Evolutionary conservation across 2,329 filamentous ascomycete genomes (phyloP), one percentile per base, ranked within the genome.

Genomic region (Fusarium xylarioides): DNA sequence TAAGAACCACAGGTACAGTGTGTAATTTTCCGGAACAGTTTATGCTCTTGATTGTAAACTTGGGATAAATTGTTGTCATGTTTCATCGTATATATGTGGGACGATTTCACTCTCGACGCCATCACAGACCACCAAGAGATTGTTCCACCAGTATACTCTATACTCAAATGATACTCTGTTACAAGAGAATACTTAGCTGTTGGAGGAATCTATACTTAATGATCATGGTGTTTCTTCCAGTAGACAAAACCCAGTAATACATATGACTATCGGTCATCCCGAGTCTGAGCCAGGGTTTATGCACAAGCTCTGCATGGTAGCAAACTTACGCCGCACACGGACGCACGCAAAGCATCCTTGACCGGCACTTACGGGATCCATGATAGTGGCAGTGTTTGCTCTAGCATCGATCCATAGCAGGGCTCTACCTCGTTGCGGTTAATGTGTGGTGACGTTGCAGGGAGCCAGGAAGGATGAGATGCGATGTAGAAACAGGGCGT

Each of bases 341-440:
- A 40, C 32, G n/a, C 18, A 56, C 30, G 35, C n/a, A 32, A 34
- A 56, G 43, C 7, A 49, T 35, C 56, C 47, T 57, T 34, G 28
- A 30, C 37, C 34, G 35, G 15, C 30, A 44, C 52, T 53, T 37
- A 28, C 40, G 47, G 43, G 43, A 53, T 46, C 56, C 61, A 56
- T 56, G 66, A 42, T 40, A 55, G 56, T 43, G 57, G 57, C 32
- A 50, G 35, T 42, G 58, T 55, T 30, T 38, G 23, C 28, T 37
- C 26, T 38, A 59, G 28, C 32, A 26, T 55, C 18, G 47, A 49
- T 50, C 63, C 26, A 32, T 37, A 35, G 26, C 28, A 52, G 42
- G 43, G 43, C 21, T 67, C 32, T 44, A 55, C 37, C 69, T 65
- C 32, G 28, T 66, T 73, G 38, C 37, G 34, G 69, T 58, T 54